Evolutionary conservation across 768 basidiomycete genomes (phyloP).

Genomic region (Pholiota microspora): DNA sequence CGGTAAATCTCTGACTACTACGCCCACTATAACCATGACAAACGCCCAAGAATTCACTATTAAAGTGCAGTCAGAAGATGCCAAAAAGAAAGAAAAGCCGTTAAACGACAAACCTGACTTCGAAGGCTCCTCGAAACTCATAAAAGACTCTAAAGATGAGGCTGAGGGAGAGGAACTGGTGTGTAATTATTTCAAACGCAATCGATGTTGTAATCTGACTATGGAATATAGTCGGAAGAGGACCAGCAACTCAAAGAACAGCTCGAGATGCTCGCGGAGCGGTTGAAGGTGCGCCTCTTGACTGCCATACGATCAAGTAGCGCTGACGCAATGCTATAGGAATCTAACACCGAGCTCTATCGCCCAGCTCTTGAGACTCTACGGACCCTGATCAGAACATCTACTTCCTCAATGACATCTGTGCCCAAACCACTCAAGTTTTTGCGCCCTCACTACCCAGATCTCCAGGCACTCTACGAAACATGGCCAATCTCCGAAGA

Average conservation of each 20-base stretch:
- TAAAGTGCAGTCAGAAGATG: conserved; percentile 69
- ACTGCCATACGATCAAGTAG: neutral
- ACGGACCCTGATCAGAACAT: conserved; percentile 90
- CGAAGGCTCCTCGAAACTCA: conserved; percentile 53
- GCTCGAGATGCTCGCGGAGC: conserved; percentile 95
- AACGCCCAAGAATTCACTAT: conserved; percentile 59
- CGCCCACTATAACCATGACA: conserved; percentile 42
- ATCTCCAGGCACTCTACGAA: conserved; percentile 80
- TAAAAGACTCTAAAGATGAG: conserved; percentile 51
- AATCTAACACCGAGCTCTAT: conserved; percentile 83
- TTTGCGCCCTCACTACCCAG: conserved; percentile 90
- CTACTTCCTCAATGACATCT: conserved; percentile 98
- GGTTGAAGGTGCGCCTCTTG: conserved; percentile 69
- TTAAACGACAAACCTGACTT: conserved; percentile 26
- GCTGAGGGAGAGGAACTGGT: conserved; percentile 78
- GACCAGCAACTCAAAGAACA: conserved; percentile 91
- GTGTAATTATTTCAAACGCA: conserved; percentile 29
- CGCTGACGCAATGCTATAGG: conserved; percentile 47
- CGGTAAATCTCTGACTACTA: conserved; percentile 5
- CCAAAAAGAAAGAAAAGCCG: conserved; percentile 68
- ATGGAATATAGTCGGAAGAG: conserved; percentile 76
- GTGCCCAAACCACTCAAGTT: conserved; percentile 99
- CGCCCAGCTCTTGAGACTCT: conserved; percentile 91
- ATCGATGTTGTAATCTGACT: conserved; percentile 6
- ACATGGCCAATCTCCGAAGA: conserved; percentile 76